These are phyloP conservation scores for Metarhizium rileyi DNA, from an alignment of 2,329 filamentous ascomycete genomes.

Conservation along the genomic window DNA sequence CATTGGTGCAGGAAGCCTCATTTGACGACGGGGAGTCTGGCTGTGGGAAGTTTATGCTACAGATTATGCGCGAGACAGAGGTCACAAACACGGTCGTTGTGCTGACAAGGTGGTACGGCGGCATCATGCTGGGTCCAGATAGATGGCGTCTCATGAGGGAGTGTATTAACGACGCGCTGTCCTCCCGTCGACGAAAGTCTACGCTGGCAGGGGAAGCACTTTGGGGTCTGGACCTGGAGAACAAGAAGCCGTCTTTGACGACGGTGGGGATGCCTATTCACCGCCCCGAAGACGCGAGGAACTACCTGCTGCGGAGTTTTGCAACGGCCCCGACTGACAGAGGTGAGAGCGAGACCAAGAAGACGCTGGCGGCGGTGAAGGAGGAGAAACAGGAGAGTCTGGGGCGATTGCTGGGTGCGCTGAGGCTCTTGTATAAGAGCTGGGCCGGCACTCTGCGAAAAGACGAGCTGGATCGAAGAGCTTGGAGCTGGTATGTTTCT, in stretches of 20 bases:
- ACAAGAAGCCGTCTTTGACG: slow-evolving; percentile 30
- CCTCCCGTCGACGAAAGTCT: slow-evolving; percentile 32
- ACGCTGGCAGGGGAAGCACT: slow-evolving; percentile 40
- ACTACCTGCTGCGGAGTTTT: slow-evolving; percentile 52
- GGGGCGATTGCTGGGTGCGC: slow-evolving; percentile 56
- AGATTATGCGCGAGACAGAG: slow-evolving; percentile 40
- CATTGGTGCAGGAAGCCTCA: slow-evolving; percentile 37
- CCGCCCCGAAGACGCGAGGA: slow-evolving; percentile 57
- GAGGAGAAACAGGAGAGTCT: slow-evolving; percentile 61
- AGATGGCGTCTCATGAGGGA: slow-evolving; percentile 54
- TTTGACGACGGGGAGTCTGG: slow-evolving; percentile 54
- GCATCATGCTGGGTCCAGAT: slow-evolving; percentile 50
- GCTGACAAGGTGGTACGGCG: slow-evolving; percentile 53
- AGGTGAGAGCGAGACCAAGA: slow-evolving; percentile 29
- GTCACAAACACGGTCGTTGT: slow-evolving; percentile 45
- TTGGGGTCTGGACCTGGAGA: slow-evolving; percentile 50
- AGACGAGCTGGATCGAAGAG: slow-evolving; percentile 62
- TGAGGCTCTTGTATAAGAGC: slow-evolving; percentile 63
- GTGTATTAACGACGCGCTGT: slow-evolving; percentile 44
- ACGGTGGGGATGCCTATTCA: slow-evolving; percentile 58
- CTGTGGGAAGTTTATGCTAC: slow-evolving; percentile 46
- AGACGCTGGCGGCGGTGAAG: slow-evolving; percentile 38
- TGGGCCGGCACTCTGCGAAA: slow-evolving; percentile 57
- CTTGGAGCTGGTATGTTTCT: slow-evolving; percentile 74
- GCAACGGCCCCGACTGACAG: slow-evolving; percentile 25